Evolutionary conservation across 805 yeast genomes (phyloP).

Genomic region (Scheffersomyces ergatensis): DNA sequence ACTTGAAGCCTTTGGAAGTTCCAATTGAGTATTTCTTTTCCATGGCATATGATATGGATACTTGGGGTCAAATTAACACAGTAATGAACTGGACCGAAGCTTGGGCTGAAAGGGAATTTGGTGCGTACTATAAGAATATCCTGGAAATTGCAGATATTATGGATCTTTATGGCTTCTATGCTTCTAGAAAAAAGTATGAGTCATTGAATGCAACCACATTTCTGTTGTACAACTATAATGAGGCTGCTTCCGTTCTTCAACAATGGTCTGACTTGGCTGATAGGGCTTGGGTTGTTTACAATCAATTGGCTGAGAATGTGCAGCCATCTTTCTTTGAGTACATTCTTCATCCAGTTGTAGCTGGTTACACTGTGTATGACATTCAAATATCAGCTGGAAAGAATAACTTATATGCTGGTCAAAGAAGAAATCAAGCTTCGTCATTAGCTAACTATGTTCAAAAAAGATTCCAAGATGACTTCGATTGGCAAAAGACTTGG

Average conservation of each 20-base stretch:
- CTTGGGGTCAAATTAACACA: constrained; percentile 8
- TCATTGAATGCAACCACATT: constrained; percentile 10
- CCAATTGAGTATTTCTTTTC: constrained; percentile 19
- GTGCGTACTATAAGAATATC: constrained; percentile 5
- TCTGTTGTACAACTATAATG: constrained; percentile 10
- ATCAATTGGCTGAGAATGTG: constrained; percentile 9
- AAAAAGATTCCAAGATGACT: constrained; percentile 11
- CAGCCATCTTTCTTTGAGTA: constrained; percentile 14
- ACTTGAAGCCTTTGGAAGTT: constrained; percentile 19
- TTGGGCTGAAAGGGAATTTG: constrained; percentile 12
- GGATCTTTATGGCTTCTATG: constrained; percentile 12
- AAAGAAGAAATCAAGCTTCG: constrained; percentile 12
- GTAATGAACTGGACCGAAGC: constrained; percentile 8
- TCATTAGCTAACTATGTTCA: constrained; percentile 11
- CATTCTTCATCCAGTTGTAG: constrained; percentile 12
- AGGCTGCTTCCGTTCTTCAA: constrained; percentile 11
- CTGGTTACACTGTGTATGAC: constrained; percentile 15
- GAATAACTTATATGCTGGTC: constrained; percentile 12
- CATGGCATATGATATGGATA: constrained; percentile 13
- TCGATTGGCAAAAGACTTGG: constrained; percentile 11
- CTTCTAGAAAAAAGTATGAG: constrained; percentile 10
- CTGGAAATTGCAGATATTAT: constrained; percentile 14
- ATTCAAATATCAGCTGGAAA: constrained; percentile 14
- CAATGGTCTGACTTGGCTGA: constrained; percentile 11
- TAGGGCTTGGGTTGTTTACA: constrained; percentile 13